Evolutionary conservation across 805 yeast genomes (phyloP).

Genomic region (Spathaspora sp.): DNA sequence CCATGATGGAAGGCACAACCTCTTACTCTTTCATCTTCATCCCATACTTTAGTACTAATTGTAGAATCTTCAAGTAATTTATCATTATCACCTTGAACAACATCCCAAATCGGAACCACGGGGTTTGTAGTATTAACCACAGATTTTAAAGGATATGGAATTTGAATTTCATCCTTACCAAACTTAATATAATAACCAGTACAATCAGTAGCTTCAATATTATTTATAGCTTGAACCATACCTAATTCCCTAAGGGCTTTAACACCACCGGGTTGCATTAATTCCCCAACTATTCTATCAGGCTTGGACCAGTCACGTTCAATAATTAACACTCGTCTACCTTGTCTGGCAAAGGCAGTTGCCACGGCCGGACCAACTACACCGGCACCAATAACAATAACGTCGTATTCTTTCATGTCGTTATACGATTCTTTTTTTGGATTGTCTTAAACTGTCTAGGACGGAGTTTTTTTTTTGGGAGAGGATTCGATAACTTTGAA

Average conservation of each 20-base stretch:
- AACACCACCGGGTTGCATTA: conserved; percentile 96
- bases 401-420: conserved; percentile 54
- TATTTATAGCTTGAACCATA: conserved; percentile 69
- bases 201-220: conserved; percentile 73
- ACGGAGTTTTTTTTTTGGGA: not conserved
- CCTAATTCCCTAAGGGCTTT: conserved; percentile 80
- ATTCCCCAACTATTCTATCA: conserved; percentile 95
- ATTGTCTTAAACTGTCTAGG: not conserved
- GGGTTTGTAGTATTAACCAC: conserved; percentile 39
- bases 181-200: conserved; percentile 79
- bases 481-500: not conserved
- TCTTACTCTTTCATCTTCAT: conserved; percentile 49
- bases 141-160: conserved; percentile 69
- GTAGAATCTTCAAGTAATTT: conserved; percentile 46
- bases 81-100: conserved; percentile 59
- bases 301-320: conserved; percentile 93
- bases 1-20: conserved; percentile 97
- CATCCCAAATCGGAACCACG: conserved; percentile 48
- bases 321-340: conserved; percentile 70
- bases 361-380: conserved; percentile 94
- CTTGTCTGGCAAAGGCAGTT: conserved; percentile 84
- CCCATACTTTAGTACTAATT: conserved; percentile 50
- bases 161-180: conserved; percentile 50
- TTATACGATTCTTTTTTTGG: too few species aligned
- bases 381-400: conserved; percentile 96